Base-by-base conservation (phyloP, 257 asterid species). In the Nyctanthes arbortristis region DNA sequence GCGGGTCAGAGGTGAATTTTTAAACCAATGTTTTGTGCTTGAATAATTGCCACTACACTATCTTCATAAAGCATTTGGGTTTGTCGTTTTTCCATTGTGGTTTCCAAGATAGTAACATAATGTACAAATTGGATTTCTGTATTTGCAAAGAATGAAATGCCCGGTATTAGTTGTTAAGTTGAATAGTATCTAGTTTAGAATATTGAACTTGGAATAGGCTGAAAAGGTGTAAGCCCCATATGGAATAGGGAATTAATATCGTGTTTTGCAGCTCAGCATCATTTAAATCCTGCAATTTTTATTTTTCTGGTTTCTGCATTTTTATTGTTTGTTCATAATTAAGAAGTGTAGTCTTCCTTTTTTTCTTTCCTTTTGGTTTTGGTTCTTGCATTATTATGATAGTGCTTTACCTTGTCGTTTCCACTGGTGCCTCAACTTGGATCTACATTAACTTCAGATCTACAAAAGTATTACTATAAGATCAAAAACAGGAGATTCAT, bases 1-100 rank as follows among this genome's bases (percentile, higher is more conserved):
- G 77, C 92, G 91, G 6, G 91, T 93, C 11, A 85, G 93, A 88
- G 97, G 97, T 91, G 60, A 56, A 11, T 39, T 52, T n/a, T 43
- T 54, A 2, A 22, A 1, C 29, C 58, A 20, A 63, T 66, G 24
- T 34, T 7, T 24, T 35, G 2, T 63, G 55, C 35, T 73, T 30
- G 52, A 31, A 60, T 72, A 55, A 18, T 65, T 47, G 6, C 63
- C 1, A 4, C 7, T 13, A 7, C 14, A 12, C 28, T 49, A 49
- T 49, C 22, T 49, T 1, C 58, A 49, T 22, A 20, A 20, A 49
- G 29, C 30, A 49, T 22, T 40, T 40, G 22, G 52, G 29, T 49
- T 49, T 49, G 29, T 7, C 58, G 14, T 22, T 49, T 45, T 4
- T 47, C n/a, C n/a, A n/a, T n/a, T 22, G 0, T 4, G 22, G 16